Percentiles rank a stretch among this genome's conserved stretches.
Evolutionary conservation across 2,329 filamentous ascomycete genomes (phyloP).

Genomic region (Reticulascus tulasneorum): DNA sequence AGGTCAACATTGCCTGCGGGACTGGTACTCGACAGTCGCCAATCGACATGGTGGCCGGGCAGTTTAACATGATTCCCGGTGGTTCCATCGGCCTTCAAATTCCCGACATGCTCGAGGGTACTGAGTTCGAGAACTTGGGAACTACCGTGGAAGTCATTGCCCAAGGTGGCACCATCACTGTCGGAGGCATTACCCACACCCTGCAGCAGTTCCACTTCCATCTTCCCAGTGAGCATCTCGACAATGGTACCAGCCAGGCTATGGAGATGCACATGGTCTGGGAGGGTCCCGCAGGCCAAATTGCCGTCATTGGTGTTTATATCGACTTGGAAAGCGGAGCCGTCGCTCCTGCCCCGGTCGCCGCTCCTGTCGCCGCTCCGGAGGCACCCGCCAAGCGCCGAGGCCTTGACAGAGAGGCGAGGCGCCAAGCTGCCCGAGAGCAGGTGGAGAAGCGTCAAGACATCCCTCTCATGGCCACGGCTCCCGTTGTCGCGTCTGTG

Average conservation of each 20-base stretch:
- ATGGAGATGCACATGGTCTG: slow-evolving; percentile 61
- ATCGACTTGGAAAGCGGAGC: slow-evolving; percentile 31
- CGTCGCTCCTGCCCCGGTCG: slow-evolving; percentile 11
- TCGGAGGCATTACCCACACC: slow-evolving; percentile 30
- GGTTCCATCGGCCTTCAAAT: slow-evolving; percentile 20
- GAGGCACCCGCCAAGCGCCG: slow-evolving; percentile 9
- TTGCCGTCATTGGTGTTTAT: slow-evolving; percentile 41
- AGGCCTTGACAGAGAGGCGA: slow-evolving; percentile 8
- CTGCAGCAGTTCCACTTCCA: slow-evolving; percentile 48
- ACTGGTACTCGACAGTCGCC: slow-evolving; percentile 43
- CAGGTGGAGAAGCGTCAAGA: slow-evolving; percentile 9
- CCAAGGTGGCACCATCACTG: slow-evolving; percentile 32
- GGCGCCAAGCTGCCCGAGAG: slow-evolving; percentile 3
- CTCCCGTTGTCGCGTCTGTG: slow-evolving; percentile 35
- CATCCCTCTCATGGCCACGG: slow-evolving; percentile 34
- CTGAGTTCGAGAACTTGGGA: slow-evolving; percentile 53
- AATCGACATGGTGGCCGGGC: slow-evolving; percentile 32
- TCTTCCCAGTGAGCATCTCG: slow-evolving; percentile 44
- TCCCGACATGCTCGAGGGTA: slow-evolving; percentile 35
- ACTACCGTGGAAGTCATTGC: slow-evolving; percentile 54
- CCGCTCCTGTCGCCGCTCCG: slow-evolving; percentile 7
- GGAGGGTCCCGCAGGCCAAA: slow-evolving; percentile 34
- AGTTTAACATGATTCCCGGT: slow-evolving; percentile 14
- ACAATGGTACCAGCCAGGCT: slow-evolving; percentile 39
- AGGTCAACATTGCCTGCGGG: slow-evolving; percentile 37